These are phyloP conservation scores for Leccinum griseonigrum DNA, from an alignment of 1,284 basidiomycete species.

Conservation along the genomic window DNA sequence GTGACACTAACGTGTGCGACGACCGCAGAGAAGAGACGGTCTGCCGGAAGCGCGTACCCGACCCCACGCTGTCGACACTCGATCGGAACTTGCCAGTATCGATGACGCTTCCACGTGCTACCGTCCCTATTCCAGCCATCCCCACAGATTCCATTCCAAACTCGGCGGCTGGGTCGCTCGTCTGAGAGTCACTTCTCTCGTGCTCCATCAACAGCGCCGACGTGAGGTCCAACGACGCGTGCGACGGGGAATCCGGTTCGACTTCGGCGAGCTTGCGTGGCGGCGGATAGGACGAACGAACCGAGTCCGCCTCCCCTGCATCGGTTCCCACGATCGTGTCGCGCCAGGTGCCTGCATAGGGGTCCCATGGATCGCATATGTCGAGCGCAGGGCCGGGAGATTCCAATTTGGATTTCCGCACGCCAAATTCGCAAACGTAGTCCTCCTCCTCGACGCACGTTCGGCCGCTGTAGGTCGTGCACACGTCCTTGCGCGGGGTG, in stretches of 20 bases:
- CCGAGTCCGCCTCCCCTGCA: conserved; percentile 18
- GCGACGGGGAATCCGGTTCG: conserved; percentile 20
- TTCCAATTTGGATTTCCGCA: conserved; percentile 13
- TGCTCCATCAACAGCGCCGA: conserved; percentile 36
- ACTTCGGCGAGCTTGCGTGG: neutral
- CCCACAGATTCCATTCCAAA: conserved; percentile 25
- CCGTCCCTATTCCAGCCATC: conserved; percentile 47
- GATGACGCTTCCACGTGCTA: conserved; percentile 29
- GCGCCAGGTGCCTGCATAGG: conserved; percentile 19
- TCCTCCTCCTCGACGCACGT: conserved; percentile 16
- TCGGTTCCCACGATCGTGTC: conserved; percentile 33
- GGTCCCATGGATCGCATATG: conserved; percentile 25
- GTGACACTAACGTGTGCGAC: too few relatives aligned
- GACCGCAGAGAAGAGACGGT: conserved; percentile 4
- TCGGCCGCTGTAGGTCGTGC: neutral
- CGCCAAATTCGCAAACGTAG: conserved; percentile 25
- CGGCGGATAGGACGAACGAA: conserved; percentile 13
- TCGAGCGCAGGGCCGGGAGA: conserved; percentile 3
- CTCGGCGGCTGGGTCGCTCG: neutral
- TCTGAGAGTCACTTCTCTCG: conserved; percentile 17
- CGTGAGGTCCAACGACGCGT: conserved; percentile 24
- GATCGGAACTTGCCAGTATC: conserved; percentile 11
- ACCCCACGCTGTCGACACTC: conserved; percentile 15
- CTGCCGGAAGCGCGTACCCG: conserved; percentile 7
- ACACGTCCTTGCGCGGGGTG: conserved; percentile 29